phyloP scores from a whole-genome alignment of 1,284 basidiomycete species.

The Porphyrellus sp. region DNA sequence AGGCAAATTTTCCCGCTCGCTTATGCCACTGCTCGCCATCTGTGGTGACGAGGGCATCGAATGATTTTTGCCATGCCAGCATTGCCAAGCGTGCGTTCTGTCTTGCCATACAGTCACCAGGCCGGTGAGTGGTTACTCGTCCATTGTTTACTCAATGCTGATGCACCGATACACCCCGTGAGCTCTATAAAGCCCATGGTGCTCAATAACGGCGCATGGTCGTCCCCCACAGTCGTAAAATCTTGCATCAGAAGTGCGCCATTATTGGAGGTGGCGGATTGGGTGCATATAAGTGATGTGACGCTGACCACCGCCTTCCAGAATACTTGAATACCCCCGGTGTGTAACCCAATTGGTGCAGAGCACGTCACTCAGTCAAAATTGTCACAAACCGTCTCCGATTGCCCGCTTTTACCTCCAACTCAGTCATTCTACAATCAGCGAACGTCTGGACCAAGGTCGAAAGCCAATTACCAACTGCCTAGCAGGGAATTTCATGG shows the following conservation, averaged over 20 bases:
- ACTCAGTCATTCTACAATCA: conserved; percentile 11
- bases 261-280: not conserved
- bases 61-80: conserved; percentile 3
- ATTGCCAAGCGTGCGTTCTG: not conserved
- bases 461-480: not conserved
- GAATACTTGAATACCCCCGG: conserved; percentile 8
- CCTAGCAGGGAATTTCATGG: conserved; percentile 16
- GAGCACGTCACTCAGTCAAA: conserved; percentile 22
- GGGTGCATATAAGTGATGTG: not conserved
- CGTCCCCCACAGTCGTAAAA: conserved; percentile 18
- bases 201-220: conserved; percentile 1
- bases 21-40: not conserved
- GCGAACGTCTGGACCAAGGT: not conserved
- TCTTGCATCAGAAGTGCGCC: conserved; percentile 12
- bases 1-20: conserved; percentile 2
- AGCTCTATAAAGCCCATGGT: conserved; percentile 24
- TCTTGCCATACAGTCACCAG: conserved; percentile 4
- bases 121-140: not conserved
- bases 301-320: conserved; percentile 18
- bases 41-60: conserved; percentile 10
- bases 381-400: conserved; percentile 27
- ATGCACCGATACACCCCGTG: conserved; percentile 10
- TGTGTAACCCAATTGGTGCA: conserved; percentile 17
- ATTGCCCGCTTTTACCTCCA: conserved; percentile 22
- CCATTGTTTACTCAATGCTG: too few relatives aligned